Percentiles rank a stretch among this genome's conserved stretches.
Evolutionary conservation across 768 basidiomycete species (phyloP).

Genomic region (Agaricus bisporus): DNA sequence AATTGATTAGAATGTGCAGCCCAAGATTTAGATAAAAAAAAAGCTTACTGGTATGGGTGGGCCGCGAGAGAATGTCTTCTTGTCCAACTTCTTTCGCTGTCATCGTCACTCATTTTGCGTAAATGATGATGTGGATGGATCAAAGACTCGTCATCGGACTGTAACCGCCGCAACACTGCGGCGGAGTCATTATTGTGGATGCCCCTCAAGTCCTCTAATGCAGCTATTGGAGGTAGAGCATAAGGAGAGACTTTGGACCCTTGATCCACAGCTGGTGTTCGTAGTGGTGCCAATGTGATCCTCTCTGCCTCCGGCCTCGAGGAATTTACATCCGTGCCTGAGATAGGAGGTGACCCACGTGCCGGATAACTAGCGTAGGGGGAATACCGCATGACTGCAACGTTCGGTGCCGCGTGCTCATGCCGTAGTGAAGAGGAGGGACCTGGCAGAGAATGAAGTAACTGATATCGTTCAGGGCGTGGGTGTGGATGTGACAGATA

Average conservation of each 20-base stretch:
- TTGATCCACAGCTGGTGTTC: constrained; percentile 21
- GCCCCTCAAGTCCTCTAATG: constrained; percentile 58
- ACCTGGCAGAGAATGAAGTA: constrained; percentile 1
- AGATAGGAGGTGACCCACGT: constrained; percentile 19
- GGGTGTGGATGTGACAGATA: constrained; percentile 3
- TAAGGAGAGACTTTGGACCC: constrained; percentile 32
- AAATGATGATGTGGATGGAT: constrained; percentile 14
- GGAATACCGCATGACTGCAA: constrained; percentile 18
- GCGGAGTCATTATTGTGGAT: constrained; percentile 49
- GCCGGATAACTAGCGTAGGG: constrained; percentile 18
- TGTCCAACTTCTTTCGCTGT: constrained; percentile 24
- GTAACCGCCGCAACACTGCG: constrained; percentile 60
- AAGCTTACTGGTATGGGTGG: constrained; percentile 23
- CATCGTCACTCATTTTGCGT: constrained; percentile 18
- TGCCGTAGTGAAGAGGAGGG: not conserved
- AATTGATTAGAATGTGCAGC: constrained; percentile 7
- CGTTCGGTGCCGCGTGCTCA: not conserved
- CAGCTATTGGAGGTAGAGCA: constrained; percentile 63
- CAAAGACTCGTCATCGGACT: constrained; percentile 40
- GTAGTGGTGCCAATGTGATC: constrained; percentile 37
- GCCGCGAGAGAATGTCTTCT: constrained; percentile 40
- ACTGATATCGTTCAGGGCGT: constrained; percentile 9
- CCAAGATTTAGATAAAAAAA: not conserved
- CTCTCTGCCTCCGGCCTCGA: constrained; percentile 23
- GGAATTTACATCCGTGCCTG: constrained; percentile 27